Conservation (phyloP, 1,139 yeast genomes). For the Yamadazyma trypodendri region DNA sequence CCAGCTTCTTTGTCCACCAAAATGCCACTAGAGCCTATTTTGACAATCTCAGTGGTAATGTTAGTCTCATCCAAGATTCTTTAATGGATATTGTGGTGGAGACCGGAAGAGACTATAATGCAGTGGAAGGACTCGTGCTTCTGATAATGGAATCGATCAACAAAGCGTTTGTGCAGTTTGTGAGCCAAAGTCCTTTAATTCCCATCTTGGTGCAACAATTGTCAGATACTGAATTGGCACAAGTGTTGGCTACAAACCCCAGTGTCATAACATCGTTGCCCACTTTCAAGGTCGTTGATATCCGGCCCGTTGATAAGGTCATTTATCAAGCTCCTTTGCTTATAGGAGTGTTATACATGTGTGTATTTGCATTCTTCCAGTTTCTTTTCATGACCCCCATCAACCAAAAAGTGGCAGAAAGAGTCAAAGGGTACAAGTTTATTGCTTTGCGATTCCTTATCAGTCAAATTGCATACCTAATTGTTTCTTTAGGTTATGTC, state of each 20-base stretch:
- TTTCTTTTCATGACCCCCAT: constrained; percentile 27
- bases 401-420: constrained; percentile 27
- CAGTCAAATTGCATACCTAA: constrained; percentile 42
- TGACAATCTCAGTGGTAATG: constrained; percentile 17
- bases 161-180: constrained; percentile 15
- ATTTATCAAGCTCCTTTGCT: constrained; percentile 32
- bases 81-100: constrained; percentile 28
- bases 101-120: constrained; percentile 34
- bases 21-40: constrained; percentile 27
- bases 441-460: constrained; percentile 38
- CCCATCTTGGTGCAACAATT: constrained; percentile 21
- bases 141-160: constrained; percentile 18
- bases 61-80: constrained; percentile 16
- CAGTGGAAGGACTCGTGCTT: constrained; percentile 23
- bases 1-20: constrained; percentile 25
- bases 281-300: constrained; percentile 19
- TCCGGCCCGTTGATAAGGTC: constrained; percentile 23
- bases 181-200: constrained; percentile 21
- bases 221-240: constrained; percentile 18
- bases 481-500: constrained; percentile 42
- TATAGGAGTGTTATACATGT: constrained; percentile 32
- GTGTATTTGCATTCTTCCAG: constrained; percentile 32
- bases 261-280: constrained; percentile 25
- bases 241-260: constrained; percentile 22
- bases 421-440: constrained; percentile 37